These are phyloP conservation scores for Aspergillus egyptiacus DNA, from an alignment of 495 filamentous ascomycete species.

Conservation along the genomic window DNA sequence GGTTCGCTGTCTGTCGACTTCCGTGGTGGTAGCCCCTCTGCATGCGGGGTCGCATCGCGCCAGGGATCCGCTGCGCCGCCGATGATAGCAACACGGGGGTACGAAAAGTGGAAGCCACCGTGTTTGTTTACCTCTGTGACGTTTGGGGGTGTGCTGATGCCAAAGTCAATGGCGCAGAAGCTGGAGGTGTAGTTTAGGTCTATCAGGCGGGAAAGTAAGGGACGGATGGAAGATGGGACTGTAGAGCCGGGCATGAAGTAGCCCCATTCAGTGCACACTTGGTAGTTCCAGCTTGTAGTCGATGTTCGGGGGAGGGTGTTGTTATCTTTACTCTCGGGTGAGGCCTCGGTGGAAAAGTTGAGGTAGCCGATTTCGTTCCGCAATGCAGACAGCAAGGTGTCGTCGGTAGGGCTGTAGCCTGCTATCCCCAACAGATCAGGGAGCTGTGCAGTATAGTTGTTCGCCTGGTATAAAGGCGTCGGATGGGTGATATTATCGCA, in stretches of 20 bases:
- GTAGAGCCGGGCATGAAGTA: conserved; percentile 62
- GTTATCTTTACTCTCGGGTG: not conserved
- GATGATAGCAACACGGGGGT: conserved; percentile 59
- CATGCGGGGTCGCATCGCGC: conserved; percentile 59
- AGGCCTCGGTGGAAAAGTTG: not conserved
- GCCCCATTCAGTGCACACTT: conserved; percentile 54
- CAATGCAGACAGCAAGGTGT: conserved; percentile 46
- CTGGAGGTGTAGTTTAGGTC: conserved; percentile 47
- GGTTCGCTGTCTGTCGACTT: conserved; percentile 53
- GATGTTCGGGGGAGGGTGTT: conserved; percentile 21
- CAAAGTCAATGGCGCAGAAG: conserved; percentile 56
- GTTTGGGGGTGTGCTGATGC: conserved; percentile 52
- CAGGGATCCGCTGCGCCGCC: conserved; percentile 68
- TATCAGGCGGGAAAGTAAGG: conserved; percentile 60
- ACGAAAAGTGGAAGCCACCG: conserved; percentile 60
- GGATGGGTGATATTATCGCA: conserved; percentile 52
- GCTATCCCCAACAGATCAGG: conserved; percentile 47
- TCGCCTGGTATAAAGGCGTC: conserved; percentile 39
- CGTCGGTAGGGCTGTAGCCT: conserved; percentile 49
- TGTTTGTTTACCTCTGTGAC: conserved; percentile 58
- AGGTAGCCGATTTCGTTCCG: conserved; percentile 64
- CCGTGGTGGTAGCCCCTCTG: conserved; percentile 40
- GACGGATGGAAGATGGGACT: conserved; percentile 50
- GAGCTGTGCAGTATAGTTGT: conserved; percentile 27
- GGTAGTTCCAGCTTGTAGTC: conserved; percentile 59